Evolutionary conservation across 2,329 filamentous ascomycete species (phyloP), one percentile per base, ranked within the genome.

Genomic region (Calonectria pauciramosa): DNA sequence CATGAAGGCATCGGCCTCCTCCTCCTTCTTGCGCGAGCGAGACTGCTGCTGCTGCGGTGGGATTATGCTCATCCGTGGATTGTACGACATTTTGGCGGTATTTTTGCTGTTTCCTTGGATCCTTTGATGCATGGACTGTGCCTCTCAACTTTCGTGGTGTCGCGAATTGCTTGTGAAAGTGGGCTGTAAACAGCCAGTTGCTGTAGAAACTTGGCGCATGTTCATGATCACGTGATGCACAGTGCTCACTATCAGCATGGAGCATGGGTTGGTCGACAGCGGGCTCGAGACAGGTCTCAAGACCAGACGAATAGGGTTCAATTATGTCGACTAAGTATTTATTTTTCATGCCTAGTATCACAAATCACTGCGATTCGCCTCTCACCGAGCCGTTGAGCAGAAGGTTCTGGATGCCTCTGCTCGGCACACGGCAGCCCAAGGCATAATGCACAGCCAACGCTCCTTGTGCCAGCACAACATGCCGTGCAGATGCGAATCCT

Each of bases 31-130:
- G 80, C 90, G 89, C 72, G 87, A 85, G 70, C 90, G 89, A 77
- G 87, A 87, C 60, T 86, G 85, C 73, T 89, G 87, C 82, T 90
- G 88, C 82, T 86, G 83, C 64, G 86, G 82, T 47, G 90, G 90
- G 71, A 92, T 87, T 81, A 92, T 92, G 82, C 90, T 92, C 89
- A 91, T 91, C 79, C 91, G 86, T 73, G 88, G 86, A 72, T 92
- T 92, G 86, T 89, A 92, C 64, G 91, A 85, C 91, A 92, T 92
- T 11, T 75, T 86, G 74, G 56, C 26, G 52, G 71, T 69, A 3
- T 59, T 59, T 41, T 23, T 30, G 49, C 41, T 38, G 54, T 54
- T 51, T 51, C 47, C 47, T 16, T 64, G 34, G 36, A 67, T 68
- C 11, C 32, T 72, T 70, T 28, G 16, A 34, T 52, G 34, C 49